Base-by-base conservation (phyloP, 129 eudicot species). In the Erigeron canadensis region DNA sequence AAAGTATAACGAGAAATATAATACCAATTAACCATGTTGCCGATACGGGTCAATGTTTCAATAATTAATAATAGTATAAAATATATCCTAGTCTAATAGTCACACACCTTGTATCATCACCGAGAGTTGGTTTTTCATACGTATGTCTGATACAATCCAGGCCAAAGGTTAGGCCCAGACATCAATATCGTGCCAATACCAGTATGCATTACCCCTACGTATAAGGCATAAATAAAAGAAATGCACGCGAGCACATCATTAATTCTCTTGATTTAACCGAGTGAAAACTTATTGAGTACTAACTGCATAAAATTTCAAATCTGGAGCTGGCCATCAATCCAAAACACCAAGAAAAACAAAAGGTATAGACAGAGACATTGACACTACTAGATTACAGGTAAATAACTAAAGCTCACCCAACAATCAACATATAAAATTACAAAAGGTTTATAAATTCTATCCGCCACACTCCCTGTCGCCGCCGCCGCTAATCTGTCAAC, bases 401-500 rank as follows among this genome's bases (percentile, higher is more conserved):
- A 47, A 59, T 10, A 9, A 13, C 40, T 38, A 65, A 42, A 66
- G 40, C 75, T 64, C 79, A 67, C 48, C 57, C 37, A 71, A 77
- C 67, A 77, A 70, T 50, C 76, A 61, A 48, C 50, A 70, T 70
- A n/a, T 58, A 28, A 77, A 77, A 44, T 40, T 6, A 56, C 34
- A 70, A 70, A 70, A 67, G 16, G 53, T 50, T n/a, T n/a, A n/a
- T n/a, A n/a, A n/a, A n/a, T n/a, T 70, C 64, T 60, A 69, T 63
- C 75, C 81, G 70, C 60, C 77, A 77, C 72, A 77, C 81, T 58
- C 34, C 34, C 34, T 28, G 34, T 3, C 19, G 5, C 56, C 15
- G 56, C 72, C 17, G 50, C 74, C 63, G 48, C 81, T 77, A 77
- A 63, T 53, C 77, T 77, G 76, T 70, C 66, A 70, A 47, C 74